Evolutionary conservation across 805 yeast species (phyloP).

Genomic region (Metschnikowia baotianmanensis): DNA sequence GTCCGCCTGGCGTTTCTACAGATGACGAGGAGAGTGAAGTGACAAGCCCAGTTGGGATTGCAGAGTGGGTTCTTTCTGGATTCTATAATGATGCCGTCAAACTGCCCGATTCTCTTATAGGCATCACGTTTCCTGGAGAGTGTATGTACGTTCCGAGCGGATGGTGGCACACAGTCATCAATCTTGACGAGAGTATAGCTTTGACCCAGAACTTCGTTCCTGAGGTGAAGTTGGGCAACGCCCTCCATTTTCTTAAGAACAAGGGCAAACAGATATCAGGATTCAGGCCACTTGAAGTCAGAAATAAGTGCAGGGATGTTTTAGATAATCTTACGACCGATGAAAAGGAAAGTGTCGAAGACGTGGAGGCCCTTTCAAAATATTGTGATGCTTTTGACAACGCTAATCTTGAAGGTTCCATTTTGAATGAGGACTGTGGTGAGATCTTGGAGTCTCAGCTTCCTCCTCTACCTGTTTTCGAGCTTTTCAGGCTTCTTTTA

Average conservation of each 20-base stretch:
- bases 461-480: slow-evolving; percentile 57
- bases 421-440: slow-evolving; percentile 64
- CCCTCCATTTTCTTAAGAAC: slow-evolving; percentile 62
- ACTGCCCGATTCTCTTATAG: slow-evolving; percentile 55
- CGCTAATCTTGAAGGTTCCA: slow-evolving; percentile 19
- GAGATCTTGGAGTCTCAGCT: slow-evolving; percentile 37
- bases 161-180: slow-evolving; percentile 97
- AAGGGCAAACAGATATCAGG: slow-evolving; percentile 78
- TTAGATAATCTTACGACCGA: slow-evolving; percentile 11
- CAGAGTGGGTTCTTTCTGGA: slow-evolving; percentile 87
- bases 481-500: slow-evolving; percentile 55
- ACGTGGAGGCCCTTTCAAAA: slow-evolving; percentile 20
- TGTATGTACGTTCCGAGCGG: slow-evolving; percentile 91
- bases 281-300: slow-evolving; percentile 58
- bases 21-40: slow-evolving; percentile 81
- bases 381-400: slow-evolving; percentile 28
- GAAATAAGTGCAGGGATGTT: slow-evolving; percentile 27
- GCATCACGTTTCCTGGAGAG: slow-evolving; percentile 77
- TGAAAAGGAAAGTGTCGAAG: slow-evolving; percentile 12
- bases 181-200: slow-evolving; percentile 78
- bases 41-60: slow-evolving; percentile 86
- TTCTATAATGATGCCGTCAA: slow-evolving; percentile 68
- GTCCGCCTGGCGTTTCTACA: slow-evolving; percentile 85
- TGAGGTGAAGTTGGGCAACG: slow-evolving; percentile 53
- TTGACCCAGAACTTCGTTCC: slow-evolving; percentile 90